Base-by-base conservation (phyloP, 306 rosid genomes). In the Malus sylvestris region DNA sequence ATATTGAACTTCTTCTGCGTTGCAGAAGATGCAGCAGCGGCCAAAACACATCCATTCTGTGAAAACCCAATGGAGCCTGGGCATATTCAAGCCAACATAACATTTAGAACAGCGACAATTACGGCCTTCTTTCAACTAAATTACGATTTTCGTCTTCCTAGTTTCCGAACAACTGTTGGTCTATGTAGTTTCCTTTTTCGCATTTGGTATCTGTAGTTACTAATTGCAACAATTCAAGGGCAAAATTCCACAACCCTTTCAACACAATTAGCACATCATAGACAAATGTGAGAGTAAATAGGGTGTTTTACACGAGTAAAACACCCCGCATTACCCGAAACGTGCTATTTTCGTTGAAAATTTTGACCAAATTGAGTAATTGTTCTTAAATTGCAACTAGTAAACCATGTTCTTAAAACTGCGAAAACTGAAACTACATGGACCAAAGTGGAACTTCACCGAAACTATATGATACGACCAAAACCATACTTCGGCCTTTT, bases 11-110 rank as follows among this genome's bases (percentile, higher is more conserved):
- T 59, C 80, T 82, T 75, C 83, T 86, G 67, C 84, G 84, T 87
- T 92, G 98, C 80, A 91, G 78, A 78, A 95, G 91, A 87, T 90
- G 96, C 81, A 95, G 77, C 27, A 95, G 86, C 40, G 96, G 97
- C 83, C 96, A 90, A 70, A 92, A 85, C 51, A 95, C 73, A 69
- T 95, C 97, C 96, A 88, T 88, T 67, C 97, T 89, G 85, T 90
- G 97, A 67, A 95, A 92, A 4, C 98, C 96, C 79, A 88, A 88
- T 12, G 93, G 87, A 77, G 80, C 93, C 98, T 95, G 86, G 49
- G 33, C 77, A 70, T 38, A 66, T 33, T 19, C 32, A 4, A 27
- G 30, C 51, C 2, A 40, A 45, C 22, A 25, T 11, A 64, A 22
- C 42, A 10, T 23, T 46, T 8, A n/a, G 62, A n/a, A 58, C 0